A percentile compares a stretch with the other conserved stretches of the same genome.
These are phyloP conservation scores for Ministeria vibrans DNA, from an alignment of 78 protist genomes.

Conservation along the genomic window DNA sequence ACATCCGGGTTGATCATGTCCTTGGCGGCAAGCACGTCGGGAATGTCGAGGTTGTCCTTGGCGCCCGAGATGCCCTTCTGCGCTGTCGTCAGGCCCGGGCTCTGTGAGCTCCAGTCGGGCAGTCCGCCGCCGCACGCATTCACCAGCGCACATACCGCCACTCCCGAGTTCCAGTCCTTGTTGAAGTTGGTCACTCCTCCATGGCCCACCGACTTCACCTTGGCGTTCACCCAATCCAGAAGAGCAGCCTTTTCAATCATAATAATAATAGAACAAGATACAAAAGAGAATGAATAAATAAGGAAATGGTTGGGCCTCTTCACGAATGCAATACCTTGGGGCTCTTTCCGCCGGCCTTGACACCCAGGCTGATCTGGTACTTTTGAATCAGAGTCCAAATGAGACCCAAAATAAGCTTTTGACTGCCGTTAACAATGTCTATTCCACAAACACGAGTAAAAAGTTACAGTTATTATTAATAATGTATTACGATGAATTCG, in stretches of 20 bases:
- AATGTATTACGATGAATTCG: no score
- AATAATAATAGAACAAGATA: neutral
- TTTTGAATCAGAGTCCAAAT: constrained; percentile 71
- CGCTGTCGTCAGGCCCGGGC: neutral
- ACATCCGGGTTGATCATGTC: constrained; percentile 56
- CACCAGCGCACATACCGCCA: neutral
- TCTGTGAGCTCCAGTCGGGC: neutral
- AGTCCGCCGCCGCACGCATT: neutral
- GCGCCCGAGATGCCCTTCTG: neutral
- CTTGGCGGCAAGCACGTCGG: constrained; percentile 35
- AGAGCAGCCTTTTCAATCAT: neutral
- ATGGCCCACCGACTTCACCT: neutral
- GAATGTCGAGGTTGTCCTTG: neutral
- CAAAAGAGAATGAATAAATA: neutral
- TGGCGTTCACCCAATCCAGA: neutral
- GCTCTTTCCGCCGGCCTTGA: neutral
- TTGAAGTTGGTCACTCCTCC: neutral
- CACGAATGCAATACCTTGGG: neutral
- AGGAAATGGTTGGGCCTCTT: neutral
- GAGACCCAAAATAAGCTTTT: constrained; percentile 64
- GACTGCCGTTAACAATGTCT: constrained; percentile 60
- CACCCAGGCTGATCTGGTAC: constrained; percentile 47
- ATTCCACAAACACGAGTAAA: no score
- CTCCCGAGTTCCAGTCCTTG: neutral
- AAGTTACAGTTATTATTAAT: no score